These are phyloP conservation scores for Dryas octopetala DNA, from an alignment of 306 rosid species.

Conservation along the genomic window DNA sequence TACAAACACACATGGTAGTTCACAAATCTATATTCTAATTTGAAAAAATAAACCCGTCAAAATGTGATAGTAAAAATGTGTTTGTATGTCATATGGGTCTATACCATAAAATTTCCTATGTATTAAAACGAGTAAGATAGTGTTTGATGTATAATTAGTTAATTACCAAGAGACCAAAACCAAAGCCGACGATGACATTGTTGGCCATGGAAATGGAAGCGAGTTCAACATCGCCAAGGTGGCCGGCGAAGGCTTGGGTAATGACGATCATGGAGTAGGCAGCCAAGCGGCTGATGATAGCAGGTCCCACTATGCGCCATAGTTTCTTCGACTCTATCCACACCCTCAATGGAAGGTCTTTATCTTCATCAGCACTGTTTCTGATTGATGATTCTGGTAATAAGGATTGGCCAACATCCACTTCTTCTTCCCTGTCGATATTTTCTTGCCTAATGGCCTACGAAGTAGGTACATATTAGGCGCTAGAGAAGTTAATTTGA, in stretches of 20 bases:
- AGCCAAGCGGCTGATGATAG: slow-evolving; percentile 14
- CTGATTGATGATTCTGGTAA: slow-evolving; percentile 1
- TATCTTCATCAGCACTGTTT: too few relatives aligned
- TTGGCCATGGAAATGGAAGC: slow-evolving; percentile 24
- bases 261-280: slow-evolving; percentile 16
- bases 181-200: slow-evolving; percentile 19
- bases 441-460: neutral
- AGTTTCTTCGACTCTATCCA: slow-evolving; percentile 29
- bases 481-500: too few relatives aligned
- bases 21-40: too few relatives aligned
- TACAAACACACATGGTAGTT: too few relatives aligned
- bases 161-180: slow-evolving; percentile 21
- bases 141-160: too few relatives aligned
- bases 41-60: too few relatives aligned
- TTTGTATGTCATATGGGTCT: too few relatives aligned
- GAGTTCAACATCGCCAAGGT: slow-evolving; percentile 24
- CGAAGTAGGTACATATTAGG: too few relatives aligned
- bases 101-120: too few relatives aligned
- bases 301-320: slow-evolving; percentile 21
- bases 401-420: neutral
- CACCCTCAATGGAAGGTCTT: slow-evolving; percentile 4
- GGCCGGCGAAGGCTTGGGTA: slow-evolving; percentile 25
- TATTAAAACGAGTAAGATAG: too few relatives aligned
- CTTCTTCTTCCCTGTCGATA: neutral
- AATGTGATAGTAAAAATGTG: too few relatives aligned